Evolutionary conservation across 2,329 filamentous ascomycete species (phyloP), one percentile per base, ranked within the genome.

Genomic region (Colletotrichum lentis): DNA sequence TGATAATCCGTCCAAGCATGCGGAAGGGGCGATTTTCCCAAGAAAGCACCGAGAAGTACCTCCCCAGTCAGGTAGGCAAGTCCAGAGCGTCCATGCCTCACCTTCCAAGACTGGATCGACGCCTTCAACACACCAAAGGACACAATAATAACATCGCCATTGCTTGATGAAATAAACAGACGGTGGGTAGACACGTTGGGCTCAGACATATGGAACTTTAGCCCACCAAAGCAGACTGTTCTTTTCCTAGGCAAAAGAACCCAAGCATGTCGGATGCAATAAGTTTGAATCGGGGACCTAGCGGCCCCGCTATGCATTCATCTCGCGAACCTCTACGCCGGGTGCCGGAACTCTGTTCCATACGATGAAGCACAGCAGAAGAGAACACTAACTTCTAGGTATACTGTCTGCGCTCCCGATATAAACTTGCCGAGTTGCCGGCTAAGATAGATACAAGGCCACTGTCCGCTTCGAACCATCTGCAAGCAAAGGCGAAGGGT

Each of bases 401-500:
- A 27, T 41, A 31, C 41, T 31, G 49, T 49, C 31, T 35, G 22
- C 41, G 41, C 46, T 35, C 41, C 37, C 22, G n/a, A n/a, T n/a
- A 14, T 22, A 35, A 31, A n/a, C 14, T 27, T 18, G 20, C 16
- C 44, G 31, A 61, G 47, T 61, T 55, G 62, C 22, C 27, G 39
- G 46, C 10, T 20, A 47, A 41, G 44, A n/a, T 20, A 18, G 22
- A 7, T 27, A 14, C 47, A 37, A 59, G 39, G 22, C 61, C 35
- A 31, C 18, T 24, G 22, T 41, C 65, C 62, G 65, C 37, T 55
- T 50, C 55, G 55, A 55, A 68, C 55, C 0, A 2, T 27, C 22
- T 27, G 6, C 10, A 35, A 46, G 46, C 24, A 20, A 35, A 65
- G 41, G 44, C 66, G 56, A 46, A 66, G 56, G n/a, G 22, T 56